Base-by-base conservation (phyloP, 148 eudicot species). In the Bassia scoparia region DNA sequence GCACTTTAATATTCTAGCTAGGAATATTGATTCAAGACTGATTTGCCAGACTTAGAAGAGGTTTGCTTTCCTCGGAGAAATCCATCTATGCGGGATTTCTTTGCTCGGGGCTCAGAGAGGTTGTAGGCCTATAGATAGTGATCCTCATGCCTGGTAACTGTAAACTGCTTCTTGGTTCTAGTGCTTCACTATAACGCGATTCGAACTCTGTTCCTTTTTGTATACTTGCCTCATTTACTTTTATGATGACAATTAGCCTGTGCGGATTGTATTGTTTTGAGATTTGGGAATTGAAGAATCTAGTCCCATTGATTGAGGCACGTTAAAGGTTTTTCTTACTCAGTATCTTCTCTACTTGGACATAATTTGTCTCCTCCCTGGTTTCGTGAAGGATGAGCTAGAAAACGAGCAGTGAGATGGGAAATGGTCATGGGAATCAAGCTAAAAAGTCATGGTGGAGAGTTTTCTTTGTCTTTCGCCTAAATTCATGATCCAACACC, bases 91-190 rank as follows among this genome's bases (percentile, higher is more conserved):
- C 78, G 86, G 38, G 91, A 91, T 54, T 95, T 95, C 71, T 95
- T 95, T 83, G 87, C 81, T 61, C 89, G 89, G 78, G 78, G 61
- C 79, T 95, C 62, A 89, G 78, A 87, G 96, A 88, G 80, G 97
- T 67, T 82, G 85, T 59, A 88, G 98, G 79, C 91, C 98, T 60
- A 80, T 95, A 82, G 96, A 91, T 80, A 69, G 87, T 67, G 89
- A 88, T 81, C 90, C 90, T 61, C 79, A 71, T 88, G 88, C 84
- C 93, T 95, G 97, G 98, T 95, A 95, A 91, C 89, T 91, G 96
- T 90, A 89, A 87, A 83, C 76, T 79, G 73, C 76, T 77, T 82
- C 77, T 82, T 80, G 77, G 41, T 71, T 73, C 75, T 79, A 55
- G 64, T 66, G 67, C 60, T 31, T 13, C 41, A 48, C 14, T 70